Percentiles rank a stretch among this genome's conserved stretches.
phyloP scores from a whole-genome alignment of 1,139 yeast genomes.

The Pichia sp. region DNA sequence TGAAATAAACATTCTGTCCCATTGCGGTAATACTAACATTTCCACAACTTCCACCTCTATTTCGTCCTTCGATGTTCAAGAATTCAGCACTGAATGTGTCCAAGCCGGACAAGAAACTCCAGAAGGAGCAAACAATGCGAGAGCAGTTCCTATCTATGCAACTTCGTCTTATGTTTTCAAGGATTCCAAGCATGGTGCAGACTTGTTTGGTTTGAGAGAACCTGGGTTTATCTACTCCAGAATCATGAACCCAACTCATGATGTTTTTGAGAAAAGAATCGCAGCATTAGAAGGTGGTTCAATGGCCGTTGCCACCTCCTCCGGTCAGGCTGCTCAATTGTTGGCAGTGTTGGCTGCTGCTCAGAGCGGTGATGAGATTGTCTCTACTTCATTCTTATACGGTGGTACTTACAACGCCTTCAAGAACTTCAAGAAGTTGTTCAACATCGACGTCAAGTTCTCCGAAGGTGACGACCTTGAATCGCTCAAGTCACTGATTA shows the following conservation, averaged over 20 bases:
- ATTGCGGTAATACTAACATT: conserved; percentile 27
- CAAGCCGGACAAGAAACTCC: conserved; percentile 87
- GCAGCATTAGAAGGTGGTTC: conserved; percentile 92
- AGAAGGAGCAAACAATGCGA: conserved; percentile 51
- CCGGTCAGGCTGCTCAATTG: conserved; percentile 95
- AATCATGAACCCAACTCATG: conserved; percentile 88
- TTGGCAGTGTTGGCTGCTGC: conserved; percentile 81
- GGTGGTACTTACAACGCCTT: conserved; percentile 97
- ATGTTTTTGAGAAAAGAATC: conserved; percentile 83
- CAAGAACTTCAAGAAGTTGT: conserved; percentile 75
- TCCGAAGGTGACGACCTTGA: conserved; percentile 67
- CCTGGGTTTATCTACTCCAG: conserved; percentile 86
- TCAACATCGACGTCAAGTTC: conserved; percentile 81
- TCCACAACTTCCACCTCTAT: background rate
- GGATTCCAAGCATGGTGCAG: conserved; percentile 88
- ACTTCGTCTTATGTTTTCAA: conserved; percentile 83
- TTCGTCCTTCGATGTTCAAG: conserved; percentile 3
- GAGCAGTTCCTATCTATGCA: conserved; percentile 92
- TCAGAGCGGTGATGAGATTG: conserved; percentile 82
- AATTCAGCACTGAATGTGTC: conserved; percentile 63
- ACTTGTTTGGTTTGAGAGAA: conserved; percentile 76
- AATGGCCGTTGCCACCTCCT: conserved; percentile 84
- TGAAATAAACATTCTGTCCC: background rate
- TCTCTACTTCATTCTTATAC: conserved; percentile 82
- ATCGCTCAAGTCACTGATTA: conserved; percentile 69